Conservation (phyloP, 2,329 filamentous ascomycete genomes). For the Microsporum audouinii region DNA sequence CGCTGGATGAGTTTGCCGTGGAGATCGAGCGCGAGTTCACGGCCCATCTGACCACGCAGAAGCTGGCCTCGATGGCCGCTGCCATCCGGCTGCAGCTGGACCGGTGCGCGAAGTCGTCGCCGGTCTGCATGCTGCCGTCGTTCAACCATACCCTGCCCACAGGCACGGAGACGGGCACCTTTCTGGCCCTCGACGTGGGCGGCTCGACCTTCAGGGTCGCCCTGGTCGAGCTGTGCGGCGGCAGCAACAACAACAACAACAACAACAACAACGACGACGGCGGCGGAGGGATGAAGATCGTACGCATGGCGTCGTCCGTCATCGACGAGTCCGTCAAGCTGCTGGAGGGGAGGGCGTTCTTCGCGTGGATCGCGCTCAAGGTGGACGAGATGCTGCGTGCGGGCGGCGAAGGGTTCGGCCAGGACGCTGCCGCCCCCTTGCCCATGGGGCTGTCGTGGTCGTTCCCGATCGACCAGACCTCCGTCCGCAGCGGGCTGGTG, state of each 20-base stretch:
- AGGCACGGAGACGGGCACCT: slow-evolving; percentile 49
- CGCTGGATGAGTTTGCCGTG: slow-evolving; percentile 29
- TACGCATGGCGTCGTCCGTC: slow-evolving; percentile 42
- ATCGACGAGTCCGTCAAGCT: slow-evolving; percentile 48
- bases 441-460: slow-evolving; percentile 55
- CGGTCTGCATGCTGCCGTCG: slow-evolving; percentile 54
- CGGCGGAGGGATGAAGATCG: slow-evolving; percentile 41
- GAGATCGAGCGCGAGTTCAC: slow-evolving; percentile 31
- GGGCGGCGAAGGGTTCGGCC: slow-evolving; percentile 31
- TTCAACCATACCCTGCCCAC: slow-evolving; percentile 52
- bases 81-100: slow-evolving; percentile 42
- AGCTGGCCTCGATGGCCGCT: slow-evolving; percentile 35
- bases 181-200: slow-evolving; percentile 52
- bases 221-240: slow-evolving; percentile 45
- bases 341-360: slow-evolving; percentile 47
- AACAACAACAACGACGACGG: too few species aligned
- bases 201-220: slow-evolving; percentile 56
- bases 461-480: slow-evolving; percentile 56
- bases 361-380: slow-evolving; percentile 54
- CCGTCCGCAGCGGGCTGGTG: slow-evolving; percentile 44
- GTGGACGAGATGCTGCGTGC: slow-evolving; percentile 44
- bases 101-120: slow-evolving; percentile 43
- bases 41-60: slow-evolving; percentile 24
- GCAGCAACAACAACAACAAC: slow-evolving; percentile 16
- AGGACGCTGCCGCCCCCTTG: slow-evolving; percentile 29